Percentiles rank a stretch among this genome's conserved stretches.
phyloP scores from a whole-genome alignment of 345 rosid species.

The Lepidium aucheri region DNA sequence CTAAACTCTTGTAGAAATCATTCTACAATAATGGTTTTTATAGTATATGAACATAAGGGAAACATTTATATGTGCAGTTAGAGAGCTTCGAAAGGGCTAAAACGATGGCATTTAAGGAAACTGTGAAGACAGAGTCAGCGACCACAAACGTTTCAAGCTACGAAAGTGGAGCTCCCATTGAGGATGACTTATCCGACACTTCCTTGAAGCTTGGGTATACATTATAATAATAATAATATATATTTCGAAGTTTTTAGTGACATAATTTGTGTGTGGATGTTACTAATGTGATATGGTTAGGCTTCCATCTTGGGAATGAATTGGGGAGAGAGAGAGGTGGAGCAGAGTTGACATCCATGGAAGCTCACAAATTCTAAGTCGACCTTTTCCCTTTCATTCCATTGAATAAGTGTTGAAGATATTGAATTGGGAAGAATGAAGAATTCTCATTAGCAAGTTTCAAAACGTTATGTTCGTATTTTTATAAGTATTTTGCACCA shows the following conservation, averaged over 20 bases:
- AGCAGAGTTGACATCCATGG: background rate
- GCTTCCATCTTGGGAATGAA: constrained; percentile 18
- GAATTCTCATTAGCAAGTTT: constrained; percentile 1
- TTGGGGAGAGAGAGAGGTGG: background rate
- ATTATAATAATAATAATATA: background rate
- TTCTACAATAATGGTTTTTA: background rate
- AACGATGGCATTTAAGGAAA: constrained; percentile 30
- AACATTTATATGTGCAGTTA: constrained; percentile 1
- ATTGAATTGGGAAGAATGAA: background rate
- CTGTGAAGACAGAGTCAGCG: constrained; percentile 55
- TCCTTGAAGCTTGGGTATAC: constrained; percentile 76
- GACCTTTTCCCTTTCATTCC: background rate
- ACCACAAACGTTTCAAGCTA: constrained; percentile 36
- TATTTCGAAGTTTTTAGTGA: background rate
- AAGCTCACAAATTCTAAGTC: background rate
- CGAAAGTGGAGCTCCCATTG: constrained; percentile 37
- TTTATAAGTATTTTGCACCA: too few relatives aligned
- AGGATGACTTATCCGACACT: constrained; percentile 62
- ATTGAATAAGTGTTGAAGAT: constrained; percentile 3
- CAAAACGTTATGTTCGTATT: too few relatives aligned
- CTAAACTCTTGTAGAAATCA: background rate
- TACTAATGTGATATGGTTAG: background rate
- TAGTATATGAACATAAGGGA: background rate
- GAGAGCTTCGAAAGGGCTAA: constrained; percentile 8
- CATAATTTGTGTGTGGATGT: background rate